phyloP scores from a whole-genome alignment of 1,139 yeast species.

The Suhomyces taliae region DNA sequence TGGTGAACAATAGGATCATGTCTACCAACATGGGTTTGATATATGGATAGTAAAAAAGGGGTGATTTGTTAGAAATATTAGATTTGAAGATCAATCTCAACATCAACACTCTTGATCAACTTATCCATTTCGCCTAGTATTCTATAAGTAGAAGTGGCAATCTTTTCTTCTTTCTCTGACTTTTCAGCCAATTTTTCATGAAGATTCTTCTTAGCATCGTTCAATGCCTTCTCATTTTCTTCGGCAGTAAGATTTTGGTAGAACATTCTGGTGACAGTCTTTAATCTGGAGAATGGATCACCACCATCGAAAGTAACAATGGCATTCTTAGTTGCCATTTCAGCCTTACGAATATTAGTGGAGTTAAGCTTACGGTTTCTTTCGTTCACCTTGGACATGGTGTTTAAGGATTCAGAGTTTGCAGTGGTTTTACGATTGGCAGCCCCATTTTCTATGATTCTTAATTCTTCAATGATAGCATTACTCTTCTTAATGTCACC shows the following conservation, averaged over 20 bases:
- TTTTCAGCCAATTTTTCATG: constrained; percentile 39
- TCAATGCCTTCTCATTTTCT: constrained; percentile 47
- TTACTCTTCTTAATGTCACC: constrained; percentile 52
- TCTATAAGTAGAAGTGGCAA: constrained; percentile 44
- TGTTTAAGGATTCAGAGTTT: constrained; percentile 25
- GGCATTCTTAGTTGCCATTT: constrained; percentile 57
- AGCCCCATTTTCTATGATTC: constrained; percentile 31
- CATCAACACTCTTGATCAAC: constrained; percentile 36
- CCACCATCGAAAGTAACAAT: constrained; percentile 47
- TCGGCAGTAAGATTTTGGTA: constrained; percentile 53
- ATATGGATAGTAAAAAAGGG: no score
- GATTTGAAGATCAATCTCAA: constrained; percentile 28
- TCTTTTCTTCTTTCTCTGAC: constrained; percentile 38
- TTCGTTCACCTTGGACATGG: constrained; percentile 67
- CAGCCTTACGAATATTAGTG: constrained; percentile 77
- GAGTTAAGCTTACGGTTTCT: constrained; percentile 83
- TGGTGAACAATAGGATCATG: no score
- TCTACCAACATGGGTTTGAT: no score
- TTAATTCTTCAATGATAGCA: constrained; percentile 51
- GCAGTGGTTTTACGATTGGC: constrained; percentile 23
- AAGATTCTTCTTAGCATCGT: constrained; percentile 39
- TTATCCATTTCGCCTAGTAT: constrained; percentile 47
- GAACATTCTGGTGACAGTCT: constrained; percentile 82
- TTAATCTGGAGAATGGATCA: constrained; percentile 88
- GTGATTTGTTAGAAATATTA: not conserved